These are phyloP conservation scores for Nothophytophthora sp. DNA, from an alignment of 352 stramenopile genomes.

Conservation along the genomic window DNA sequence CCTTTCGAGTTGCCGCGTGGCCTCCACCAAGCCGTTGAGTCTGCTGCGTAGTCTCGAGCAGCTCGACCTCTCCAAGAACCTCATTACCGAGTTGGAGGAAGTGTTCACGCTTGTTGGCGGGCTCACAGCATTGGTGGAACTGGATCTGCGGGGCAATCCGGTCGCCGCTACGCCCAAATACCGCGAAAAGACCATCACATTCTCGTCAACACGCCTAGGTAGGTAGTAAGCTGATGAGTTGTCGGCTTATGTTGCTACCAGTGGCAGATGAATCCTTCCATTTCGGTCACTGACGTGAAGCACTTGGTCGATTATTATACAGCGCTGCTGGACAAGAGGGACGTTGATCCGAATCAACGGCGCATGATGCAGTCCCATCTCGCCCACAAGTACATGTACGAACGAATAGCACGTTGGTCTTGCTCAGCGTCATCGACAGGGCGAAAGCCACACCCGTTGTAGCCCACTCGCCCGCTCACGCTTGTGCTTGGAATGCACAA, in stretches of 20 bases:
- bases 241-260: background rate
- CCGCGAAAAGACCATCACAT: conserved; percentile 73
- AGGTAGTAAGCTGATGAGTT: too few species aligned
- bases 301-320: too few species aligned
- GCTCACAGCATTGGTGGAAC: conserved; percentile 45
- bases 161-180: conserved; percentile 61
- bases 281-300: too few species aligned
- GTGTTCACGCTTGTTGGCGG: conserved; percentile 58
- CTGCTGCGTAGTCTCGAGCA: conserved; percentile 48
- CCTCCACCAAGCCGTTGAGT: conserved; percentile 21
- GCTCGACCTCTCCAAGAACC: conserved; percentile 70
- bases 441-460: too few species aligned
- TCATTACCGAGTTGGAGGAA: conserved; percentile 63
- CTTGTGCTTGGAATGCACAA: too few species aligned
- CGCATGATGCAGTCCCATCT: conserved; percentile 83
- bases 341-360: conserved; percentile 68
- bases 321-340: conserved; percentile 75
- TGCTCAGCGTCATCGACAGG: background rate
- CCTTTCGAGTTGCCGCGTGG: conserved; percentile 60
- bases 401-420: background rate
- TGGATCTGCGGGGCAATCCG: conserved; percentile 63
- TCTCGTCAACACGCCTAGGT: conserved; percentile 63
- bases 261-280: background rate
- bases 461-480: too few species aligned
- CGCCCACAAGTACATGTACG: conserved; percentile 71